Conservation (phyloP, 306 rosid species). For the Vigna unguiculata region DNA sequence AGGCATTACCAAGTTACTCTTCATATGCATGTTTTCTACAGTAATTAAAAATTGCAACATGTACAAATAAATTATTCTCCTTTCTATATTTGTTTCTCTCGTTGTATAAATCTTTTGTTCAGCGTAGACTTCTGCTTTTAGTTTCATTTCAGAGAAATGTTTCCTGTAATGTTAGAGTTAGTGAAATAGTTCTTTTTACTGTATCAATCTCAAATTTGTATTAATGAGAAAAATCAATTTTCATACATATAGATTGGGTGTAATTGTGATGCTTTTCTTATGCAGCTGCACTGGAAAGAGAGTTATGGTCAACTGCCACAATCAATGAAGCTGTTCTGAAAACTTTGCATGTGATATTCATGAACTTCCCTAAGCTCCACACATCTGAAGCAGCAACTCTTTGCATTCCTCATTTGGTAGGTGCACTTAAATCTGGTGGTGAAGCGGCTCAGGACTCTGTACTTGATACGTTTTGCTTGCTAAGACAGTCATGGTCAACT, state of each 20-base stretch:
- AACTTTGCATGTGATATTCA: slow-evolving; percentile 86
- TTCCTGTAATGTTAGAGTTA: slow-evolving; percentile 17
- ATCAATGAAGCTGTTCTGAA: slow-evolving; percentile 93
- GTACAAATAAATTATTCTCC: slow-evolving; percentile 30
- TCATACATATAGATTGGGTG: slow-evolving; percentile 10
- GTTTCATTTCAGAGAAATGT: slow-evolving; percentile 25
- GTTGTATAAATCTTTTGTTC: slow-evolving; percentile 20
- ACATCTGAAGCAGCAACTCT: slow-evolving; percentile 93
- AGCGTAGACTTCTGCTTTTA: not conserved
- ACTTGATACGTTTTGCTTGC: slow-evolving; percentile 80
- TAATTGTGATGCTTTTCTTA: slow-evolving; percentile 22
- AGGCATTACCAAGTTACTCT: not conserved
- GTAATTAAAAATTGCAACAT: slow-evolving; percentile 25
- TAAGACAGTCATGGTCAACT: slow-evolving; percentile 92
- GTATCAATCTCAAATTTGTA: slow-evolving; percentile 16
- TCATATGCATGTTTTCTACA: not conserved
- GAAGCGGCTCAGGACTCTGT: slow-evolving; percentile 93
- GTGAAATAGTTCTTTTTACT: not conserved
- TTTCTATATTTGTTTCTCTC: slow-evolving; percentile 17
- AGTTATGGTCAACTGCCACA: slow-evolving; percentile 90
- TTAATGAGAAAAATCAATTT: slow-evolving; percentile 27
- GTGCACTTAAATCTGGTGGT: slow-evolving; percentile 89
- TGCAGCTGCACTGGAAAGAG: slow-evolving; percentile 97
- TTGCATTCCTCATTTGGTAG: slow-evolving; percentile 93
- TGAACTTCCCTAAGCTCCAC: slow-evolving; percentile 94